Percentiles rank a stretch among this genome's conserved stretches.
Conservation (phyloP, 345 rosid species). For the Erodium maritimum region DNA sequence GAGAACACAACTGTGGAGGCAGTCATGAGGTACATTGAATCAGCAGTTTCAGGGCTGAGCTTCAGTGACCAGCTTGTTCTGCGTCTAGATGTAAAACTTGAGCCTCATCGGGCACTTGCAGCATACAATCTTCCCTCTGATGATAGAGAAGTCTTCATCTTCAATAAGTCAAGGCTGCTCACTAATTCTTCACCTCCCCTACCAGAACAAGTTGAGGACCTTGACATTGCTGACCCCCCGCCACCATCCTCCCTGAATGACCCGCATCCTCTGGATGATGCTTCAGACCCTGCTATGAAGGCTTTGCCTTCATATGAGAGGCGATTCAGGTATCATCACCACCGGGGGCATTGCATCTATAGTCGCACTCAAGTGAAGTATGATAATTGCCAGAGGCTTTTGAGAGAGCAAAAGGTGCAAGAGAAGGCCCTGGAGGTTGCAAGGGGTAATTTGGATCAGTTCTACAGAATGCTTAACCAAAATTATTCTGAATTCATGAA, state of each 20-base stretch:
- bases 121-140: conserved; percentile 64
- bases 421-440: conserved; percentile 82
- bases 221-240: conserved; percentile 47
- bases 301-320: conserved; percentile 88
- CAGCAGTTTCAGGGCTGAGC: conserved; percentile 34
- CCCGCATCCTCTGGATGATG: conserved; percentile 80
- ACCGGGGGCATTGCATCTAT: conserved; percentile 44
- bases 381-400: conserved; percentile 55
- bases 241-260: conserved; percentile 32
- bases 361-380: conserved; percentile 40
- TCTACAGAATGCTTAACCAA: conserved; percentile 62
- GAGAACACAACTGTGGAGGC: conserved; percentile 56
- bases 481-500: conserved; percentile 71
- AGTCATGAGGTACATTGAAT: conserved; percentile 59
- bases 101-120: conserved; percentile 61
- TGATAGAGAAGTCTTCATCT: conserved; percentile 64
- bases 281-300: conserved; percentile 84
- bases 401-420: conserved; percentile 79
- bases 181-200: conserved; percentile 48
- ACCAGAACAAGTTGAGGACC: conserved; percentile 43
- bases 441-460: conserved; percentile 72
- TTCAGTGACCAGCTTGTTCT: conserved; percentile 78
- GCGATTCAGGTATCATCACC: conserved; percentile 70
- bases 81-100: conserved; percentile 70
- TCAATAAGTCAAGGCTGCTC: conserved; percentile 65